These are phyloP conservation scores for Capsicum chinense DNA, from an alignment of 257 asterid species.

Conservation along the genomic window DNA sequence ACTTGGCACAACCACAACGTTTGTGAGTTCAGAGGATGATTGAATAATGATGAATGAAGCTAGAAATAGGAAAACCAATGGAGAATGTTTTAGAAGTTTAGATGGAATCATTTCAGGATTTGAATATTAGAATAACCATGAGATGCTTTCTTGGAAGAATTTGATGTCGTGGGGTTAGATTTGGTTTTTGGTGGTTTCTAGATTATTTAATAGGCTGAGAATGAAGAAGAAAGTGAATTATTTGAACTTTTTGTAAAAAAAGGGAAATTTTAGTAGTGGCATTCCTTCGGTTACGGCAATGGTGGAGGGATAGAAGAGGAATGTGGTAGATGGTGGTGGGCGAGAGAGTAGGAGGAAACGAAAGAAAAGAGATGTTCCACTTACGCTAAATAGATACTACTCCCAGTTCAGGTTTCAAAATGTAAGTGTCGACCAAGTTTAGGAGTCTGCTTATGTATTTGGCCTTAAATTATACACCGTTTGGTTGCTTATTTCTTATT, in stretches of 20 bases:
- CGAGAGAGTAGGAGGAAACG: not conserved
- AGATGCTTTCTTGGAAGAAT: not conserved
- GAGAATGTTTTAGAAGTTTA: slow-evolving; percentile 30
- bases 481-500: not conserved
- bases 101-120: not conserved
- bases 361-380: not conserved
- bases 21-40: slow-evolving; percentile 49
- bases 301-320: not conserved
- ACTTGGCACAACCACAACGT: slow-evolving; percentile 78
- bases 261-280: not conserved
- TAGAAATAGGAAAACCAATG: slow-evolving; percentile 30
- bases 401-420: not conserved
- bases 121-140: slow-evolving; percentile 27
- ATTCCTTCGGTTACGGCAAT: not conserved
- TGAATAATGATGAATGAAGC: slow-evolving; percentile 27
- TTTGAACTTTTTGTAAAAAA: not conserved
- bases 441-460: not conserved
- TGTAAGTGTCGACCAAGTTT: not conserved
- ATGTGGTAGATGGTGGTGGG: not conserved
- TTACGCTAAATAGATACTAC: not conserved
- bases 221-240: not conserved
- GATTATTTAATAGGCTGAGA: slow-evolving; percentile 13
- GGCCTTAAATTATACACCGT: not conserved
- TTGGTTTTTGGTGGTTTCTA: slow-evolving; percentile 28
- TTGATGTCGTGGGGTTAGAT: not conserved